phyloP scores from a whole-genome alignment of 768 basidiomycete genomes.

The Psilocybe sp. region DNA sequence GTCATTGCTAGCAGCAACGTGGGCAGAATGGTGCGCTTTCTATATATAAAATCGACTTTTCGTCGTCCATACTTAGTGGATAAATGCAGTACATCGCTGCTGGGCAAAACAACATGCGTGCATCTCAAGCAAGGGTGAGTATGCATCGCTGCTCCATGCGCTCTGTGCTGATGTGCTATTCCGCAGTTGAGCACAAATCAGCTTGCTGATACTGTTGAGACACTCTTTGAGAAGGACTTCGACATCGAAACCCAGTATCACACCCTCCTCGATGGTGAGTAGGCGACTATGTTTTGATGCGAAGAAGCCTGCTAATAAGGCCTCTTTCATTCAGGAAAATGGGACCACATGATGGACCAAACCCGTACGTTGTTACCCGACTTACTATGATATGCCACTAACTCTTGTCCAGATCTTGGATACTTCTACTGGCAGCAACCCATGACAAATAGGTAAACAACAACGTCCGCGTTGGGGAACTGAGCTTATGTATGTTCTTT shows the following conservation, averaged over 20 bases:
- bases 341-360: conserved; percentile 76
- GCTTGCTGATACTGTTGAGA: conserved; percentile 51
- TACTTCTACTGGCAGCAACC: conserved; percentile 76
- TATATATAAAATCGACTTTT: background rate
- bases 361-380: conserved; percentile 37
- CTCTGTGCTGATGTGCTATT: background rate
- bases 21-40: conserved; percentile 40
- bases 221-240: conserved; percentile 58
- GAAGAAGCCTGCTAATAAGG: background rate
- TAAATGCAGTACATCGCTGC: conserved; percentile 45
- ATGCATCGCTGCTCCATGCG: background rate
- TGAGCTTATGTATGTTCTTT: background rate
- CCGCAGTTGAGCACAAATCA: conserved; percentile 51
- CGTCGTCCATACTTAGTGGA: background rate
- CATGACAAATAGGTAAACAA: conserved; percentile 53
- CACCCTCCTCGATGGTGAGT: conserved; percentile 47
- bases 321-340: conserved; percentile 42
- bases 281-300: background rate
- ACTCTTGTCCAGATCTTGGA: conserved; percentile 37
- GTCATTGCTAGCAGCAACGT: conserved; percentile 57
- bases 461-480: background rate
- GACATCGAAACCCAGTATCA: conserved; percentile 63
- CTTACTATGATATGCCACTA: background rate
- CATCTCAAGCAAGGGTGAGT: conserved; percentile 55
- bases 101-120: conserved; percentile 58